Conservation (phyloP, 352 stramenopile species). For the Phytophthora crassamura region DNA sequence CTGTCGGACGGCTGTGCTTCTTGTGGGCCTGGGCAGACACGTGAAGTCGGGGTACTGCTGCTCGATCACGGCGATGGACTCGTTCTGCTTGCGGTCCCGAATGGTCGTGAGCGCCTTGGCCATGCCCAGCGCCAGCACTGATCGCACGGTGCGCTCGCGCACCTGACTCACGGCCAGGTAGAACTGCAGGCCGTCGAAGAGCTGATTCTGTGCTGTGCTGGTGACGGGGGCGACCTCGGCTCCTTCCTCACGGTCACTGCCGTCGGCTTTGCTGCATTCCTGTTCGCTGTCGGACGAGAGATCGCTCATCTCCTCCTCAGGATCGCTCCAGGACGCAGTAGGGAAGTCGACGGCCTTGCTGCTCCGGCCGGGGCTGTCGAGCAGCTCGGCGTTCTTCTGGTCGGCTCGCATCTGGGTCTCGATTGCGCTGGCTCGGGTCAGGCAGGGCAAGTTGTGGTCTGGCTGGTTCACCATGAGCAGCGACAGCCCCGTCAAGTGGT, state of each 20-base stretch:
- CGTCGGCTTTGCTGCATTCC: constrained; percentile 3
- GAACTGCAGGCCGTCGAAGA: constrained; percentile 74
- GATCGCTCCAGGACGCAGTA: constrained; percentile 29
- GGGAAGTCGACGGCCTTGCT: constrained; percentile 9
- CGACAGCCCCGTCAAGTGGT: constrained; percentile 35
- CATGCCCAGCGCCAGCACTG: constrained; percentile 49
- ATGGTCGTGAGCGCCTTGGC: constrained; percentile 42
- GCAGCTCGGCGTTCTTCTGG: constrained; percentile 39
- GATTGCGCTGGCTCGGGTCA: constrained; percentile 19
- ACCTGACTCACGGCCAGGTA: constrained; percentile 64
- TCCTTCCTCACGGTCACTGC: constrained; percentile 18
- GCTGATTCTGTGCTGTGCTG: constrained; percentile 29
- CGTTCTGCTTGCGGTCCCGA: constrained; percentile 40
- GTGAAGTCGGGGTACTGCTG: constrained; percentile 74
- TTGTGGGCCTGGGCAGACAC: constrained; percentile 44
- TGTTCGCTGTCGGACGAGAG: constrained; percentile 32
- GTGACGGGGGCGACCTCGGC: neutral
- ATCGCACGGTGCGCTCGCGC: constrained; percentile 39
- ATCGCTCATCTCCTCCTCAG: constrained; percentile 40
- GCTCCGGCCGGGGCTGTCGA: constrained; percentile 5
- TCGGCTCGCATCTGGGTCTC: constrained; percentile 36
- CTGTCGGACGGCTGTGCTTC: constrained; percentile 12
- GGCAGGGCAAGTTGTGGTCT: constrained; percentile 34
- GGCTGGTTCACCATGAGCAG: constrained; percentile 44
- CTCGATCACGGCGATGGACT: constrained; percentile 65